phyloP scores from a whole-genome alignment of 2,329 filamentous ascomycete species.

The Hymenoscyphus albidus region DNA sequence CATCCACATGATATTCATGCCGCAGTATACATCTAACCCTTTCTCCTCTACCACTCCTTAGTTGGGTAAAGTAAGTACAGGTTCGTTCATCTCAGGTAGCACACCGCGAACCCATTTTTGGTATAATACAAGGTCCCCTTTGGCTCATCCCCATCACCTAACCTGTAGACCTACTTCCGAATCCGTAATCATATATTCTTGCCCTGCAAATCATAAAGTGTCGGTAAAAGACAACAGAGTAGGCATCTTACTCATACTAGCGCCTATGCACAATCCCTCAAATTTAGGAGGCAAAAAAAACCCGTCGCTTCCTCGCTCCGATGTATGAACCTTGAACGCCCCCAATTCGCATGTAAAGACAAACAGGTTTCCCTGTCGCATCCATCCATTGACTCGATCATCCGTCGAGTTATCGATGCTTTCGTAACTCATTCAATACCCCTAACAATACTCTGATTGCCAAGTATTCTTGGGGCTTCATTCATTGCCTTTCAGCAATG shows the following conservation, averaged over 20 bases:
- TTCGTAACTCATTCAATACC: too few species aligned
- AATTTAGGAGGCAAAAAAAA: neutral
- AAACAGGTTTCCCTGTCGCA: neutral
- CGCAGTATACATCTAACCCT: neutral
- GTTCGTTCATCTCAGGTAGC: neutral
- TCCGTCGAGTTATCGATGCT: neutral
- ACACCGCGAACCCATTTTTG: neutral
- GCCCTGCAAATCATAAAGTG: too few species aligned
- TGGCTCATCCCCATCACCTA: neutral
- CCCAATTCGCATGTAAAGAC: neutral
- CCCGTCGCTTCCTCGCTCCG: neutral
- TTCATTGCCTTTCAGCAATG: slow-evolving; percentile 24
- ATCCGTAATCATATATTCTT: neutral
- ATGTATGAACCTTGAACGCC: neutral
- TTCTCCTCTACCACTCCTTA: neutral
- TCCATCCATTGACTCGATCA: neutral
- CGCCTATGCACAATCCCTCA: slow-evolving; percentile 1
- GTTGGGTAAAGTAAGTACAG: neutral
- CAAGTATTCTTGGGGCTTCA: slow-evolving; percentile 1
- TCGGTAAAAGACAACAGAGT: neutral
- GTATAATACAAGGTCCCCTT: neutral
- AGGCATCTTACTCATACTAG: neutral
- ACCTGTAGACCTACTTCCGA: neutral
- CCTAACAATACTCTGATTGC: too few species aligned
- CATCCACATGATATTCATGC: neutral